Evolutionary conservation across 208 protist species (phyloP).

Genomic region (Novymonas esmeraldas): DNA sequence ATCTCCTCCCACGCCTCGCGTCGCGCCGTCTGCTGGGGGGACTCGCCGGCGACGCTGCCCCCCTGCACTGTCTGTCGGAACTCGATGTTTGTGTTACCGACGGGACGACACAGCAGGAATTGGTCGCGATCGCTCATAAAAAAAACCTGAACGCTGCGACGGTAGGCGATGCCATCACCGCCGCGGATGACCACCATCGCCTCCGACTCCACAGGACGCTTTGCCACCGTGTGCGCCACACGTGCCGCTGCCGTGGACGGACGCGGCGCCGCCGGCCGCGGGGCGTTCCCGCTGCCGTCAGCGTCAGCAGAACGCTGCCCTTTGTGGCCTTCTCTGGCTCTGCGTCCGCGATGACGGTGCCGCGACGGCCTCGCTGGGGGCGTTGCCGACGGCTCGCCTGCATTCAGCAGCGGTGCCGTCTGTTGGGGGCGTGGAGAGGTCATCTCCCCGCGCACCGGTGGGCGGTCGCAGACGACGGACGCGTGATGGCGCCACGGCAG

Average conservation of each 20-base stretch:
- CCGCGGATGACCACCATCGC: slow-evolving; percentile 12
- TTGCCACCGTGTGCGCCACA: no score
- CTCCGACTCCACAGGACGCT: neutral
- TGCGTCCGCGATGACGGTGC: no score
- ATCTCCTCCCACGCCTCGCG: slow-evolving; percentile 59
- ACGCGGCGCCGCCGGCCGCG: no score
- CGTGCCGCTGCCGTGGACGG: neutral
- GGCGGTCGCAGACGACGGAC: no score
- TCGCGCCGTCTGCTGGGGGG: slow-evolving; percentile 27
- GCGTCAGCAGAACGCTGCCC: neutral
- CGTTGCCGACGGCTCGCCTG: no score
- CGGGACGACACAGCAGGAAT: slow-evolving; percentile 39
- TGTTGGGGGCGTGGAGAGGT: no score
- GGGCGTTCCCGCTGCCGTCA: no score
- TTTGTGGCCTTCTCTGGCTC: neutral
- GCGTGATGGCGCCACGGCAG: no score
- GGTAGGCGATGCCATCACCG: slow-evolving; percentile 19
- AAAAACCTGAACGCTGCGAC: slow-evolving; percentile 48
- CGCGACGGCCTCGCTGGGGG: no score
- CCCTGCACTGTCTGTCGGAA: slow-evolving; percentile 53
- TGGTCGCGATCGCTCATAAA: slow-evolving; percentile 38
- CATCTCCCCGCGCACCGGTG: no score
- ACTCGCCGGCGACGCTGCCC: slow-evolving; percentile 33
- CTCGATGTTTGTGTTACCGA: slow-evolving; percentile 21
- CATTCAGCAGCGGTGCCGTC: no score